Percentiles rank a stretch among this genome's conserved stretches.
Evolutionary conservation across 768 basidiomycete genomes (phyloP).

Genomic region (Hericium coralloides): DNA sequence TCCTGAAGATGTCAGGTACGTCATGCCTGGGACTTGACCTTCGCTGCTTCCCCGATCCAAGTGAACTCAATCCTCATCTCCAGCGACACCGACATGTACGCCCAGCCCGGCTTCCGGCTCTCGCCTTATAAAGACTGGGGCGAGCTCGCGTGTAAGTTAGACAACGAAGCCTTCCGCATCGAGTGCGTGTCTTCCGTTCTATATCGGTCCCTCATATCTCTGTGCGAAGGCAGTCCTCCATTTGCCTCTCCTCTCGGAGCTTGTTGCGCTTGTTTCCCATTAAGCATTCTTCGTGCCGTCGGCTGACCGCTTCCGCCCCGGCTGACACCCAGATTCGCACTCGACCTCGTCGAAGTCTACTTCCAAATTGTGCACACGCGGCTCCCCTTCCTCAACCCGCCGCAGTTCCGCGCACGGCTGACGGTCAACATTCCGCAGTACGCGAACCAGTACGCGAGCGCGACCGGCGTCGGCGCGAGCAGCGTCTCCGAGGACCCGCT

Average conservation of each 20-base stretch:
- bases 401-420: slow-evolving; percentile 69
- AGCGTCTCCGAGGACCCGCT: slow-evolving; percentile 32
- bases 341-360: slow-evolving; percentile 90
- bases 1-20: slow-evolving; percentile 43
- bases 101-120: slow-evolving; percentile 9
- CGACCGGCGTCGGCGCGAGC: neutral
- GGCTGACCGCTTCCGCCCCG: slow-evolving; percentile 1
- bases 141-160: slow-evolving; percentile 60
- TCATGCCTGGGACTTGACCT: neutral
- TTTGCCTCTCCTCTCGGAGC: neutral
- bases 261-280: neutral
- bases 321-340: slow-evolving; percentile 58
- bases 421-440: slow-evolving; percentile 14
- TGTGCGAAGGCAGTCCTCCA: slow-evolving; percentile 4
- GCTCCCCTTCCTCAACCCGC: slow-evolving; percentile 78
- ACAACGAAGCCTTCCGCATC: slow-evolving; percentile 63
- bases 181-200: slow-evolving; percentile 53
- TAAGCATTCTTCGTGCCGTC: neutral
- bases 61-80: neutral
- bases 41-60: neutral
- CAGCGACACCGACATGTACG: slow-evolving; percentile 3
- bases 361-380: slow-evolving; percentile 90
- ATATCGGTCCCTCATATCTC: neutral
- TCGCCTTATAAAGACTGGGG: slow-evolving; percentile 63
- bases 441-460: slow-evolving; percentile 15